phyloP scores from a whole-genome alignment of 805 yeast genomes.

The Teunomyces cretensis region DNA sequence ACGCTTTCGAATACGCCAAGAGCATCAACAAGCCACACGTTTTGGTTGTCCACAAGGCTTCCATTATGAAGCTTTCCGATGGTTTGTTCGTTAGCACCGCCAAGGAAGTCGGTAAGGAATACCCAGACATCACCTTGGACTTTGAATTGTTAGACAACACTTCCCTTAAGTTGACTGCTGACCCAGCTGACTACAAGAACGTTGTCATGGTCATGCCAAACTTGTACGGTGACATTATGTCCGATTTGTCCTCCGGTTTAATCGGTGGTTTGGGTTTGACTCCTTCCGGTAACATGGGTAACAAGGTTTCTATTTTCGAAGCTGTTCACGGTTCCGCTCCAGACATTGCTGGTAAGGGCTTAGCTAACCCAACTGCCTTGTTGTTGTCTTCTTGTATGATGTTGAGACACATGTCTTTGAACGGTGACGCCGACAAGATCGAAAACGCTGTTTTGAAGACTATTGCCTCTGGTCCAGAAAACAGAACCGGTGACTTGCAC shows the following conservation, averaged over 20 bases:
- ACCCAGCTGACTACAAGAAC: conserved; percentile 83
- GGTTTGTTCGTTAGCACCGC: conserved; percentile 95
- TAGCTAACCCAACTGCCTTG: conserved; percentile 98
- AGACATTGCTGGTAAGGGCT: conserved; percentile 97
- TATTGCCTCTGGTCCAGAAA: conserved; percentile 92
- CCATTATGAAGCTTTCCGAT: conserved; percentile 97
- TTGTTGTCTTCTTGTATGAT: conserved; percentile 96
- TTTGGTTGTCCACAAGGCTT: conserved; percentile 95
- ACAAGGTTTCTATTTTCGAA: conserved; percentile 95
- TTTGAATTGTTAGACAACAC: conserved; percentile 95
- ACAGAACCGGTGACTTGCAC: conserved; percentile 95
- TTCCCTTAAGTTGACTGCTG: conserved; percentile 82
- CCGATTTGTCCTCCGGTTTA: conserved; percentile 95
- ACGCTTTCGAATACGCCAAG: conserved; percentile 95
- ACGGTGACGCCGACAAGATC: conserved; percentile 76
- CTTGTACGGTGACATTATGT: conserved; percentile 98
- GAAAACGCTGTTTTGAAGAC: conserved; percentile 85
- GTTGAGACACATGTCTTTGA: conserved; percentile 97
- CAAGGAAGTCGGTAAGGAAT: conserved; percentile 83
- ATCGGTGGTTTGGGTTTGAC: conserved; percentile 99
- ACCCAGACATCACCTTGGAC: conserved; percentile 82
- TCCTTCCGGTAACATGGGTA: conserved; percentile 99
- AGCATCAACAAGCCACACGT: conserved; percentile 85
- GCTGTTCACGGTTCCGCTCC: conserved; percentile 99
- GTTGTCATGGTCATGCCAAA: conserved; percentile 98